Conservation (phyloP, 768 basidiomycete species). For the Daedaleopsis nitida region DNA sequence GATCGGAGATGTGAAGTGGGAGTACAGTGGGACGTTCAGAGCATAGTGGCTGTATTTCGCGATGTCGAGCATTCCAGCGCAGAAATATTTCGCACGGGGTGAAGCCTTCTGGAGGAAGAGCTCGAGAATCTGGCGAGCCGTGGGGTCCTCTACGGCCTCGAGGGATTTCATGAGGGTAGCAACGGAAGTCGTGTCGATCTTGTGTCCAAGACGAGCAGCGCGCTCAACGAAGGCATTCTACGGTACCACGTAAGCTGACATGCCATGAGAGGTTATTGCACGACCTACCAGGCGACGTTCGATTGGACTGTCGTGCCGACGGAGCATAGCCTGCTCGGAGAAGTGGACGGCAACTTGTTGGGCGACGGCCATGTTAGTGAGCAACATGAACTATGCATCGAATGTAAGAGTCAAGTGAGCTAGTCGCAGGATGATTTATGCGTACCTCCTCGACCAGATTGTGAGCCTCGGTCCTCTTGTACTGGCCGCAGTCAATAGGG, state of each 20-base stretch:
- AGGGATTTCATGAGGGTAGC: constrained; percentile 86
- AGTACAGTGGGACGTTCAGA: constrained; percentile 88
- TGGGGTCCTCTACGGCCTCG: constrained; percentile 68
- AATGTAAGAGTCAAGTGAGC: constrained; percentile 1
- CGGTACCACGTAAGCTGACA: constrained; percentile 5
- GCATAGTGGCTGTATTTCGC: constrained; percentile 96
- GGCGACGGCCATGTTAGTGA: constrained; percentile 88
- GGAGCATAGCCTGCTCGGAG: constrained; percentile 95
- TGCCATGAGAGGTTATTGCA: not conserved
- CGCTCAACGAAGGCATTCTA: constrained; percentile 80
- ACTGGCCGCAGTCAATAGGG: constrained; percentile 76
- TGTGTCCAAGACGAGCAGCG: constrained; percentile 80
- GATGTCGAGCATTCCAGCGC: constrained; percentile 98
- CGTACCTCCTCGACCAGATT: constrained; percentile 85
- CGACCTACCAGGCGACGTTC: constrained; percentile 82
- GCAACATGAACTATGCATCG: constrained; percentile 79
- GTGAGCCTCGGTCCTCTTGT: constrained; percentile 71
- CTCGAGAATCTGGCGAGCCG: constrained; percentile 77
- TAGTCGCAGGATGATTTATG: not conserved
- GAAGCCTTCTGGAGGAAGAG: constrained; percentile 90
- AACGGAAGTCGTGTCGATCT: constrained; percentile 77
- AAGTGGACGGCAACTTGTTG: constrained; percentile 92
- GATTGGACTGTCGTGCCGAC: constrained; percentile 91
- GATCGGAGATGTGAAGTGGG: constrained; percentile 91
- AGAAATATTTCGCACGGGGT: constrained; percentile 96